Base-by-base conservation (phyloP, 306 rosid genomes). In the Inga leiocalycina region DNA sequence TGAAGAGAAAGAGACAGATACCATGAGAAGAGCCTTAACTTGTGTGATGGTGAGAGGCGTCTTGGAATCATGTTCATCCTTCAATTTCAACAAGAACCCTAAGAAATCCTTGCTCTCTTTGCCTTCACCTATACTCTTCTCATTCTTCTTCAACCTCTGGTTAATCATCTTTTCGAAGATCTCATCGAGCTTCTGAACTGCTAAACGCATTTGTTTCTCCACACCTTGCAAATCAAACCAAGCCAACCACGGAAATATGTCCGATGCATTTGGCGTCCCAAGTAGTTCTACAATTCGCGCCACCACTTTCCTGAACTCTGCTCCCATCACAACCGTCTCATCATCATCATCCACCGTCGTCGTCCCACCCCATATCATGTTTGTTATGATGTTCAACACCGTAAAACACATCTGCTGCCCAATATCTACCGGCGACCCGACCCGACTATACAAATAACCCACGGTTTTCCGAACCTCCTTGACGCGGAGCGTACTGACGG, bases 211-310 rank as follows among this genome's bases (percentile, higher is more conserved):
- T 77, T 87, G 19, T 76, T 81, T 90, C 73, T 5, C 80, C 45
- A 92, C 78, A 10, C 97, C 95, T 49, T 95, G 98, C 84, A 95
- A 52, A 74, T 95, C 98, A 2, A 95, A 95, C 56, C 90, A 84
- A 13, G 92, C 94, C 90, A 95, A 59, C 34, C 75, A 71, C 46
- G 98, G 97, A 62, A 79, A 95, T 20, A 91, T 92, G 17, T 95
- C 97, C 66, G 92, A 95, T 24, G 93, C 10, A 37, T 93, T 93
- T 9, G 96, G 96, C 85, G 79, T 88, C 35, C 83, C 90, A 35
- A 93, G 0, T 5, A 91, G 74, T 10, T 32, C 77, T 6, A 90
- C 87, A 49, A 90, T 81, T 11, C 87, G 88, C 49, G 87, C 74
- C 43, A 91, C 84, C 65, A 81, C 70, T 39, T 80, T 82, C 83